phyloP scores from a whole-genome alignment of 805 yeast genomes.

The Komagataella mondaviorum region DNA sequence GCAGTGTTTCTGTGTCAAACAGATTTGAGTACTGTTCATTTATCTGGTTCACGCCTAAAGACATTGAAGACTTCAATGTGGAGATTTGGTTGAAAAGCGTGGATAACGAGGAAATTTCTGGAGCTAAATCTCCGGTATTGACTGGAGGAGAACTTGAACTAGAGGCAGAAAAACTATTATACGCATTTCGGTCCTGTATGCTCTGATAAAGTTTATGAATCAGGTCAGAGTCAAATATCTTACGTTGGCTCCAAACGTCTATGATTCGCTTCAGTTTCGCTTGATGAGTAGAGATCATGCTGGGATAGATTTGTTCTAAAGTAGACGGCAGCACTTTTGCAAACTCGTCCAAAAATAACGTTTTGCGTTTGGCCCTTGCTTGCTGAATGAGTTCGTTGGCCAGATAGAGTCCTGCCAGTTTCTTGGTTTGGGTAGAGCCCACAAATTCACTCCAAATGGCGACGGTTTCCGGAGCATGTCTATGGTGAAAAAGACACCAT shows the following conservation, averaged over 20 bases:
- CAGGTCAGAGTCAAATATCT: slow-evolving; percentile 21
- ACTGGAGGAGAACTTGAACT: neutral
- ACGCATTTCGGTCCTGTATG: neutral
- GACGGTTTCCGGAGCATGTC: slow-evolving; percentile 41
- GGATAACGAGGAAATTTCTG: slow-evolving; percentile 13
- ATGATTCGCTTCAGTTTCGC: slow-evolving; percentile 35
- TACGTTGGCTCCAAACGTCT: slow-evolving; percentile 44
- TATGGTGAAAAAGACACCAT: slow-evolving; percentile 56
- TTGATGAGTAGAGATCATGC: slow-evolving; percentile 18
- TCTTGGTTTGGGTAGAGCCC: slow-evolving; percentile 20
- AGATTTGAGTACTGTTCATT: slow-evolving; percentile 11
- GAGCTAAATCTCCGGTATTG: slow-evolving; percentile 7
- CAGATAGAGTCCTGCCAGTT: slow-evolving; percentile 49
- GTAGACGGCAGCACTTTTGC: slow-evolving; percentile 31
- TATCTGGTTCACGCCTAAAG: slow-evolving; percentile 8
- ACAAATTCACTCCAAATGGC: slow-evolving; percentile 34
- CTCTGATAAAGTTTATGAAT: slow-evolving; percentile 1
- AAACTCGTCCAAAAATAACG: slow-evolving; percentile 47
- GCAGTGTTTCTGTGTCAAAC: slow-evolving; percentile 16
- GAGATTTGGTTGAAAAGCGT: slow-evolving; percentile 11
- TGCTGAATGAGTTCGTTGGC: slow-evolving; percentile 79
- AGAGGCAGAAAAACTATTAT: neutral
- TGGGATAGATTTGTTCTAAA: slow-evolving; percentile 17
- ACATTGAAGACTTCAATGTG: slow-evolving; percentile 9
- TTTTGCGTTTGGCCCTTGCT: slow-evolving; percentile 46